These are phyloP conservation scores for Sistotremastrum suecicum DNA, from an alignment of 768 basidiomycete genomes.

Conservation along the genomic window DNA sequence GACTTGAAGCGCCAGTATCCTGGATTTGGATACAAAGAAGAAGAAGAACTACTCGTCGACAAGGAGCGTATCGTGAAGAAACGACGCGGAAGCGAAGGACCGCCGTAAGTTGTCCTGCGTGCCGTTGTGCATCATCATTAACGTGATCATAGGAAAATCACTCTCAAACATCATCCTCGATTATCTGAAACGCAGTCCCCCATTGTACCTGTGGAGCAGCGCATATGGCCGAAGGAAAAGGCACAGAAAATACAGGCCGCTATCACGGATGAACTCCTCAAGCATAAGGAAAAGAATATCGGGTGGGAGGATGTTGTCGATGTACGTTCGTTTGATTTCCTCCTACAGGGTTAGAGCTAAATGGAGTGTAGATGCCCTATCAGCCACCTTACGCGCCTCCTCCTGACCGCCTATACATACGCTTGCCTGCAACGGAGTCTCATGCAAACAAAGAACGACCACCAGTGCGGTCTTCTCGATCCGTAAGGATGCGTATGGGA, in stretches of 20 bases:
- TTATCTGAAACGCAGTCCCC: conserved; percentile 23
- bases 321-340: conserved; percentile 25
- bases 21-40: conserved; percentile 41
- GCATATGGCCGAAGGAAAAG: conserved; percentile 55
- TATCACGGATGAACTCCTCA: conserved; percentile 45
- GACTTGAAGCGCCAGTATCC: conserved; percentile 73
- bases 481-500: conserved; percentile 61
- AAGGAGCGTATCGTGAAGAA: conserved; percentile 54
- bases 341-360: neutral
- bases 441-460: conserved; percentile 15
- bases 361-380: conserved; percentile 42
- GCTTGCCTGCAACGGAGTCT: conserved; percentile 28
- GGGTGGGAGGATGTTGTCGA: conserved; percentile 84
- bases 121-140: conserved; percentile 6
- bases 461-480: conserved; percentile 24
- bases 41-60: conserved; percentile 62
- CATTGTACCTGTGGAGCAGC: conserved; percentile 30
- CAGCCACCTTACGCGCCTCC: conserved; percentile 47
- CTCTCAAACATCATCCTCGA: conserved; percentile 6
- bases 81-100: conserved; percentile 12
- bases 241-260: conserved; percentile 40
- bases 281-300: conserved; percentile 59
- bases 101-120: conserved; percentile 19
- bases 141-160: neutral
- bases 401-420: conserved; percentile 54